Evolutionary conservation across 2,329 filamentous ascomycete species (phyloP).

Genomic region (Colletotrichum sp.): DNA sequence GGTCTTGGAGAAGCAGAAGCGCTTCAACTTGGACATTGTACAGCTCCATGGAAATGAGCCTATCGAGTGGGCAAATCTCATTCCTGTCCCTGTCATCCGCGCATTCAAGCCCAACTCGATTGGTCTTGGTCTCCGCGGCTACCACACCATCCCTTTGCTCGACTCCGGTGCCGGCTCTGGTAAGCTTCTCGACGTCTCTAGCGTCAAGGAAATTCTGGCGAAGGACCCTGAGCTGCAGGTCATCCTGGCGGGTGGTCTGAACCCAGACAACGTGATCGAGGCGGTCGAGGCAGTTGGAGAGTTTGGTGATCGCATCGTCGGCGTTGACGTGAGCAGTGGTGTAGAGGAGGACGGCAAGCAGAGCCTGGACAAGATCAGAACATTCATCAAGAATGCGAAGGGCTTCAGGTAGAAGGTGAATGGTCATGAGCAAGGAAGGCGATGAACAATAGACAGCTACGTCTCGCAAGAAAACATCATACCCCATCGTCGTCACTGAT

Average conservation of each 20-base stretch:
- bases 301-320: conserved; percentile 67
- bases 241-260: conserved; percentile 85
- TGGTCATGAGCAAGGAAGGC: neutral
- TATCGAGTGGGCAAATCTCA: conserved; percentile 85
- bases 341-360: conserved; percentile 87
- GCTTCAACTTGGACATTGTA: conserved; percentile 83
- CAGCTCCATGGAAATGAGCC: conserved; percentile 94
- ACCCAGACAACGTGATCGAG: conserved; percentile 76
- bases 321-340: conserved; percentile 93
- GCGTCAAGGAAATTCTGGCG: conserved; percentile 70
- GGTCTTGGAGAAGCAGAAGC: conserved; percentile 77
- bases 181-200: conserved; percentile 73
- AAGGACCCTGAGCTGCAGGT: conserved; percentile 75
- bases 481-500: neutral
- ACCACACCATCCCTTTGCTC: conserved; percentile 82
- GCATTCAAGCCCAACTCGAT: conserved; percentile 80
- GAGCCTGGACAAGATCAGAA: conserved; percentile 78
- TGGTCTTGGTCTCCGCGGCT: conserved; percentile 77
- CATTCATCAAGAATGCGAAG: conserved; percentile 81
- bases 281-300: conserved; percentile 68
- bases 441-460: neutral
- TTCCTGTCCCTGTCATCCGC: conserved; percentile 90
- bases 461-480: neutral
- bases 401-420: conserved; percentile 48
- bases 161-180: conserved; percentile 90